Evolutionary conservation across 345 rosid genomes (phyloP), one percentile per base, ranked within the genome.

Genomic region (Salix udensis): DNA sequence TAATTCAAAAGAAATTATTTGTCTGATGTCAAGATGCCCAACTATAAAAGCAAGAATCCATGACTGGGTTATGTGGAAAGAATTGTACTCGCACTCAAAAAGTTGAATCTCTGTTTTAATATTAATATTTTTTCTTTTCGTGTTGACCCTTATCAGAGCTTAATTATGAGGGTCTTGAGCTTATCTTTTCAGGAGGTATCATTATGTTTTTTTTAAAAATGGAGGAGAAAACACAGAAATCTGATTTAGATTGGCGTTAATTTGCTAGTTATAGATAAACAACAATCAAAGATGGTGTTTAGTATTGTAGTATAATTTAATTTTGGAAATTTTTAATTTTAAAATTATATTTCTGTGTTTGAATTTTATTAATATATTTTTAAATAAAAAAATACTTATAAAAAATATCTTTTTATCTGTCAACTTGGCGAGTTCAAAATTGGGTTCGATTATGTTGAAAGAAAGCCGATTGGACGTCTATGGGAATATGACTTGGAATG

Each of bases 361-460:
- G 37, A 36, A 5, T 36, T 36, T 7, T 36, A 36, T 36, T 36
- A 5, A 36, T 36, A 36, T 36, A 36, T 36, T 36, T 36, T 36
- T 36, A 5, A 36, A 36, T 36, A 36, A 36, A 5, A 5, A 34
- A 31, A 31, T 31, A 31, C 34, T 31, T 31, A 34, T 34, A 34
- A 34, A 34, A 36, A 36, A 36, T 36, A 36, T 36, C 37, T 36
- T 36, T 34, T 36, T 36, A 36, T 36, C 37, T 36, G 5, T 5
- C 37, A 36, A 36, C 37, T 1, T 36, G 37, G 19, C 7, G 10
- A 9, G 4, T 60, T 70, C 68, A 73, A 76, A 46, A 23, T 64
- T 64, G 78, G 82, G 36, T 76, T 60, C 70, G 37, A 76, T 76
- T 76, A 76, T 76, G 79, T 64, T 80, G 70, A 74, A 76, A 62